A percentile compares a stretch with the other conserved stretches of the same genome.
phyloP scores from a whole-genome alignment of 2,329 filamentous ascomycete genomes.

The Penicillium sp. region DNA sequence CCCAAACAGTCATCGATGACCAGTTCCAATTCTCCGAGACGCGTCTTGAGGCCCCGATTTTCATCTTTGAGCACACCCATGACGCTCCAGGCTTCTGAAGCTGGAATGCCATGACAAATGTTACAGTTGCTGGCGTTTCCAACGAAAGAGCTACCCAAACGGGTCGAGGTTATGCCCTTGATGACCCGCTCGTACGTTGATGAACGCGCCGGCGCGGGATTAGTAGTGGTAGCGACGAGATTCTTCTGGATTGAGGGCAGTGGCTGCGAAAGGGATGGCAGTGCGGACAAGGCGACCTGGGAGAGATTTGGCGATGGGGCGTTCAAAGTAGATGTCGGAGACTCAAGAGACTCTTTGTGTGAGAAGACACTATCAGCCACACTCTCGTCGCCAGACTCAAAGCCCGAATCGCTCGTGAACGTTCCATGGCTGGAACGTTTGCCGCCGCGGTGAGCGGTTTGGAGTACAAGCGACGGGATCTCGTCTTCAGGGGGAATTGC shows the following conservation, averaged over 20 bases:
- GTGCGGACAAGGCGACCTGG: slow-evolving; percentile 36
- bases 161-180: slow-evolving; percentile 44
- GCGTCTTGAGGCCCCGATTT: slow-evolving; percentile 56
- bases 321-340: slow-evolving; percentile 40
- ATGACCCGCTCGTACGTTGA: slow-evolving; percentile 51
- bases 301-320: slow-evolving; percentile 45
- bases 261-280: slow-evolving; percentile 34
- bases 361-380: slow-evolving; percentile 55
- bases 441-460: slow-evolving; percentile 37
- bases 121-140: slow-evolving; percentile 41
- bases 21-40: slow-evolving; percentile 58
- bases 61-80: slow-evolving; percentile 58
- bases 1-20: slow-evolving; percentile 61
- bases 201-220: slow-evolving; percentile 30
- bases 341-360: slow-evolving; percentile 40
- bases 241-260: slow-evolving; percentile 39
- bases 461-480: slow-evolving; percentile 41
- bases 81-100: slow-evolving; percentile 58
- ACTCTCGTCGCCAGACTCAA: slow-evolving; percentile 62
- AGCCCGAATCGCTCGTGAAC: slow-evolving; percentile 59
- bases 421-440: slow-evolving; percentile 47
- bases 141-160: slow-evolving; percentile 37
- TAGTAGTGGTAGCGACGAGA: slow-evolving; percentile 27
- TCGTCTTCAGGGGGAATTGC: slow-evolving; percentile 38
- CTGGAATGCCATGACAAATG: slow-evolving; percentile 46